These are phyloP conservation scores for Pulveroboletus sp. DNA, from an alignment of 768 basidiomycete genomes.

Conservation along the genomic window DNA sequence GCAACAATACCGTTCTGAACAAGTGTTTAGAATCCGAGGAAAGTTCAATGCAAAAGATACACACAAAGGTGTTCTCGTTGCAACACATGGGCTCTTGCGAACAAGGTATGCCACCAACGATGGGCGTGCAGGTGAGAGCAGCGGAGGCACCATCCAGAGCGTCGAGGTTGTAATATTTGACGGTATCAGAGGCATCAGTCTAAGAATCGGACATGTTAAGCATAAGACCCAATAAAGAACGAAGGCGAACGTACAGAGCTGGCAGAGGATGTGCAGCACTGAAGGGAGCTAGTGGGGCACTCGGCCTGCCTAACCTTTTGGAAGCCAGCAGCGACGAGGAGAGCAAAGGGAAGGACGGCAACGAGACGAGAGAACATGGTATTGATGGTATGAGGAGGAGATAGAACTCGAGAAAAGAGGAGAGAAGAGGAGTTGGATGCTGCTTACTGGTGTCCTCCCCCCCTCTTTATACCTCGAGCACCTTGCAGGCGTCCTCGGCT, in stretches of 20 bases:
- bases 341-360: constrained; percentile 12
- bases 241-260: too few species aligned
- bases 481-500: too few species aligned
- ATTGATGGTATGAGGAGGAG: not conserved
- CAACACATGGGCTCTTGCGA: not conserved
- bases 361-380: constrained; percentile 18
- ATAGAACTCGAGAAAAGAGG: too few species aligned
- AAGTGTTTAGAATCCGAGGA: not conserved
- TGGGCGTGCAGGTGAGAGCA: too few species aligned
- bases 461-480: too few species aligned
- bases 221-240: too few species aligned
- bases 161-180: too few species aligned
- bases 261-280: constrained; percentile 9
- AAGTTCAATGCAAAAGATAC: not conserved
- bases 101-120: not conserved
- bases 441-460: too few species aligned
- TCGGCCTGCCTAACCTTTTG: constrained; percentile 6
- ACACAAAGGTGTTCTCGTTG: not conserved
- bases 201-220: too few species aligned
- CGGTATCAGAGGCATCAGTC: too few species aligned
- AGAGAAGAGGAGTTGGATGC: too few species aligned
- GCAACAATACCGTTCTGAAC: constrained; percentile 2
- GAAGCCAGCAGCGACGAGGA: constrained; percentile 11
- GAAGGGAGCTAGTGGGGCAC: constrained; percentile 8
- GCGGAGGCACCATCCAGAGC: too few species aligned